Evolutionary conservation across 2,329 filamentous ascomycete species (phyloP).

Genomic region (Fusarium graminum): DNA sequence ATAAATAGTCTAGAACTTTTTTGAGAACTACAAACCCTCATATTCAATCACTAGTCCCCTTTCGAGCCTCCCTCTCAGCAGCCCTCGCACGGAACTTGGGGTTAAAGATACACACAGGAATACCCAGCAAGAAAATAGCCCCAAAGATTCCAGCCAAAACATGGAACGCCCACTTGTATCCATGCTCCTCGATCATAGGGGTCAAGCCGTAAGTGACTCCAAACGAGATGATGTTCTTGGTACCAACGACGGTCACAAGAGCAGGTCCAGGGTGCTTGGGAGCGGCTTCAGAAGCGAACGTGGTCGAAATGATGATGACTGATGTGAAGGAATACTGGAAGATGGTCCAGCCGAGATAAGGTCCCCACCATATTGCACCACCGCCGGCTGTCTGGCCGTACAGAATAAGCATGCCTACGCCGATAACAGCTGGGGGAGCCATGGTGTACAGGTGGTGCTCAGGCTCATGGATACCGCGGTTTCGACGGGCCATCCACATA

Average conservation of each 20-base stretch:
- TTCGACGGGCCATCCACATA: slow-evolving; percentile 34
- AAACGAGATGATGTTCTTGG: slow-evolving; percentile 24
- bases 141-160: slow-evolving; percentile 23
- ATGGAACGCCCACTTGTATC: slow-evolving; percentile 15
- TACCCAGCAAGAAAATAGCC: slow-evolving; percentile 32
- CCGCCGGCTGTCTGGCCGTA: slow-evolving; percentile 21
- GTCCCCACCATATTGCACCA: slow-evolving; percentile 18
- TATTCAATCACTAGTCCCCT: slow-evolving; percentile 5
- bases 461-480: slow-evolving; percentile 27
- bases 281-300: slow-evolving; percentile 21
- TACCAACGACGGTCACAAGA: slow-evolving; percentile 19
- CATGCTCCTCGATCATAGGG: slow-evolving; percentile 17
- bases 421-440: slow-evolving; percentile 29
- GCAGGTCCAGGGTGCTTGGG: slow-evolving; percentile 23
- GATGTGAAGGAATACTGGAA: slow-evolving; percentile 24
- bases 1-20: not conserved
- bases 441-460: slow-evolving; percentile 38
- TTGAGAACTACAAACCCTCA: not conserved
- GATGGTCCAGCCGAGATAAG: slow-evolving; percentile 23
- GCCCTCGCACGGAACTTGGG: slow-evolving; percentile 31
- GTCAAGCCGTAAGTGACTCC: slow-evolving; percentile 16
- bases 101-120: slow-evolving; percentile 35
- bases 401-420: slow-evolving; percentile 28
- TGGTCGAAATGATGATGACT: slow-evolving; percentile 15
- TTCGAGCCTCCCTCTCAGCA: slow-evolving; percentile 20